A percentile compares a stretch with the other conserved stretches of the same genome.
phyloP scores from a whole-genome alignment of 169 alveolate genomes.

The Sarcocystis neurona region DNA sequence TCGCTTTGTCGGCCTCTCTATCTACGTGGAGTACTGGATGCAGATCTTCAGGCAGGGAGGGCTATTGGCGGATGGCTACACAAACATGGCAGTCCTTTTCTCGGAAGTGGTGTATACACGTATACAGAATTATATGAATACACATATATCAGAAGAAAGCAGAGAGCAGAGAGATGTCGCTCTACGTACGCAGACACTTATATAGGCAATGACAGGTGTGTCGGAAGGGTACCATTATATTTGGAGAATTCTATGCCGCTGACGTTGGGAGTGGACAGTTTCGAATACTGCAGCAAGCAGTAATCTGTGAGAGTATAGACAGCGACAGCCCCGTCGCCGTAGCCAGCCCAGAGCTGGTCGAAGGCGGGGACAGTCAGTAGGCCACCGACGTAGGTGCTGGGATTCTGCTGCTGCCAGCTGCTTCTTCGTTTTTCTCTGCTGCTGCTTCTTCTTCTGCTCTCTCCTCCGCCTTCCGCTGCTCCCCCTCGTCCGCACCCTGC shows the following conservation, averaged over 20 bases:
- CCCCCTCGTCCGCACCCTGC: not conserved
- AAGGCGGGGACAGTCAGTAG: slow-evolving; percentile 33
- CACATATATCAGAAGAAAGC: no score
- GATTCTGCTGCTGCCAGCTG: not conserved
- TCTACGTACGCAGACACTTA: no score
- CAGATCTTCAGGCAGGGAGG: no score
- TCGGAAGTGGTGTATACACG: no score
- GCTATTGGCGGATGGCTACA: no score
- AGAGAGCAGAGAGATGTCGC: no score
- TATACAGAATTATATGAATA: no score
- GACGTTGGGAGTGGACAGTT: slow-evolving; percentile 13
- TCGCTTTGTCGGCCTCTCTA: no score
- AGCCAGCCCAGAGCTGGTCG: slow-evolving; percentile 45
- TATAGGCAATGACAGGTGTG: no score
- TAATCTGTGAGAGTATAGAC: slow-evolving; percentile 37
- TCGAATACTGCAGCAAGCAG: not conserved
- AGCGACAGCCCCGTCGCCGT: slow-evolving; percentile 48
- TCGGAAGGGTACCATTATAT: not conserved
- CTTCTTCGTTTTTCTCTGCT: not conserved
- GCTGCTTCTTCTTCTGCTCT: not conserved
- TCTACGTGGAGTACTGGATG: no score
- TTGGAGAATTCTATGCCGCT: slow-evolving; percentile 38
- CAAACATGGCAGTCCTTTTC: no score
- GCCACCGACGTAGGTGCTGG: slow-evolving; percentile 18
- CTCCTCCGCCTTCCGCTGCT: not conserved